phyloP scores from a whole-genome alignment of 2,329 filamentous ascomycete genomes.

The Rutstroemia sp. region DNA sequence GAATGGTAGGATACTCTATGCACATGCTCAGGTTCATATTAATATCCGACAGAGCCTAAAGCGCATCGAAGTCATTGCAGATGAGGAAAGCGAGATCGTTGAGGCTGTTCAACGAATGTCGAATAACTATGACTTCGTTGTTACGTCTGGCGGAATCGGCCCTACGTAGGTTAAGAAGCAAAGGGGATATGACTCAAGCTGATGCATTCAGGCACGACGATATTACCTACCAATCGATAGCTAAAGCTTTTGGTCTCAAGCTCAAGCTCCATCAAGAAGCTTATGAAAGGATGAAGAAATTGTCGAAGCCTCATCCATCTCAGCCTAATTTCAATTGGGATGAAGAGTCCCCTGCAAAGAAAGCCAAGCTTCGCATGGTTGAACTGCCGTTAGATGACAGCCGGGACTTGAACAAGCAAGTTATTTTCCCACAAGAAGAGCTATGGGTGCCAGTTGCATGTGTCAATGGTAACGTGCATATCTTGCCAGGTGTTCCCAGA shows the following conservation, averaged over 20 bases:
- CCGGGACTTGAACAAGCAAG: slow-evolving; percentile 60
- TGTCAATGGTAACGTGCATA: slow-evolving; percentile 89
- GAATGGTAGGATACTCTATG: slow-evolving; percentile 47
- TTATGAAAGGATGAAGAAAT: slow-evolving; percentile 72
- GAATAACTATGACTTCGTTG: slow-evolving; percentile 82
- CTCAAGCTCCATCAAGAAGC: slow-evolving; percentile 72
- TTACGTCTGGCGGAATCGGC: slow-evolving; percentile 91
- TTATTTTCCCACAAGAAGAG: slow-evolving; percentile 70
- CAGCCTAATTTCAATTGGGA: slow-evolving; percentile 81
- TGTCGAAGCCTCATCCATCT: slow-evolving; percentile 66
- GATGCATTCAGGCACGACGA: slow-evolving; percentile 69
- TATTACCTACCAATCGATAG: slow-evolving; percentile 92
- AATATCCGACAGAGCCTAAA: slow-evolving; percentile 53
- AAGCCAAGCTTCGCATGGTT: slow-evolving; percentile 85
- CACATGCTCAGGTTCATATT: slow-evolving; percentile 5
- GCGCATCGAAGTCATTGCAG: slow-evolving; percentile 85
- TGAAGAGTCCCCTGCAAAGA: slow-evolving; percentile 66
- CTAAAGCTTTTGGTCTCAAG: slow-evolving; percentile 74
- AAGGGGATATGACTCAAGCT: neutral
- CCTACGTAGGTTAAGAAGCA: slow-evolving; percentile 56
- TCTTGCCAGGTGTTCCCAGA: slow-evolving; percentile 81
- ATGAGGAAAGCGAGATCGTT: slow-evolving; percentile 84
- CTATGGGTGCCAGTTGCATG: slow-evolving; percentile 87
- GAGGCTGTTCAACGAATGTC: slow-evolving; percentile 83
- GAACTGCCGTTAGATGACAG: slow-evolving; percentile 69